These are phyloP conservation scores for Senna tora DNA, from an alignment of 306 rosid genomes.

Conservation along the genomic window DNA sequence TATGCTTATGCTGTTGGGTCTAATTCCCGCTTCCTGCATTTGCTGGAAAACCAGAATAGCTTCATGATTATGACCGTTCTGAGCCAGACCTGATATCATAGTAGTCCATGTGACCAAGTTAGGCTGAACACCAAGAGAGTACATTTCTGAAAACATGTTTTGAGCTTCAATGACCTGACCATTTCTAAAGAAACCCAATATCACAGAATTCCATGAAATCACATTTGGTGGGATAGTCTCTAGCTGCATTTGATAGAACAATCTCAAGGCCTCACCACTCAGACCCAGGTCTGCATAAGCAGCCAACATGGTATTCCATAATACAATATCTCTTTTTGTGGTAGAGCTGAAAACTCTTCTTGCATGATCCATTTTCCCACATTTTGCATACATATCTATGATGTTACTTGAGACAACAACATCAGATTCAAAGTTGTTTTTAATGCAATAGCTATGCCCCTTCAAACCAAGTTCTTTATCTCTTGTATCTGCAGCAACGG, in stretches of 20 bases:
- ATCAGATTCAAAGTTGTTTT: slow-evolving; percentile 65
- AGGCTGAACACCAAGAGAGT: slow-evolving; percentile 51
- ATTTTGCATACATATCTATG: slow-evolving; percentile 76
- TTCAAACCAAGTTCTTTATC: slow-evolving; percentile 59
- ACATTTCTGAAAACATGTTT: slow-evolving; percentile 74
- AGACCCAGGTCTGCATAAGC: slow-evolving; percentile 72
- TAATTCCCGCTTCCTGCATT: slow-evolving; percentile 71
- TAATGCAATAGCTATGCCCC: slow-evolving; percentile 71
- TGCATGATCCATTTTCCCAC: slow-evolving; percentile 60
- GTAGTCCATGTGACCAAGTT: slow-evolving; percentile 80
- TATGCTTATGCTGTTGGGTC: slow-evolving; percentile 60
- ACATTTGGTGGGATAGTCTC: slow-evolving; percentile 70
- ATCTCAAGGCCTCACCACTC: slow-evolving; percentile 75
- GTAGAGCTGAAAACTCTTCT: slow-evolving; percentile 55
- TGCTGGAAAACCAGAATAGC: slow-evolving; percentile 54
- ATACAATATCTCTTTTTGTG: slow-evolving; percentile 54
- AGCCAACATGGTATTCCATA: slow-evolving; percentile 86
- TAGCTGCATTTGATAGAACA: slow-evolving; percentile 80
- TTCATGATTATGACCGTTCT: slow-evolving; percentile 57
- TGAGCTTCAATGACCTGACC: slow-evolving; percentile 68
- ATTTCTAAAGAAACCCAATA: slow-evolving; percentile 67
- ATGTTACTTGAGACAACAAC: slow-evolving; percentile 62
- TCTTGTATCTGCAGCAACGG: slow-evolving; percentile 63
- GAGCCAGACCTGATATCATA: slow-evolving; percentile 69
- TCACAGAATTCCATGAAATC: slow-evolving; percentile 79